These are phyloP conservation scores for Chlorella sp. DNA, from an alignment of 139 green algal genomes.

Conservation along the genomic window DNA sequence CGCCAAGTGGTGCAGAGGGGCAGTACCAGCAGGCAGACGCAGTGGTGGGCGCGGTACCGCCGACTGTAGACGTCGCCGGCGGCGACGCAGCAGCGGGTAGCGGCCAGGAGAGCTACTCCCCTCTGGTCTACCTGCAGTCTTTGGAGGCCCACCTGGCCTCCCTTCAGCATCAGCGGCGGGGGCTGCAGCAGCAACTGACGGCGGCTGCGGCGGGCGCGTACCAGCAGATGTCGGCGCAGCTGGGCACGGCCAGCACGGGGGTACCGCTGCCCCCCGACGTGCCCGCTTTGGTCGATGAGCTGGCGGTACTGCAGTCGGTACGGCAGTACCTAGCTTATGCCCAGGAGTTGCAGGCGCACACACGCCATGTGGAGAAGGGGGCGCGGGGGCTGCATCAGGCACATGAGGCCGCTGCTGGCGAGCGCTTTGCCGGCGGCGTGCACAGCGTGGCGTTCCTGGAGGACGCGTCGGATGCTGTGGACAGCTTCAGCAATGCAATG, in stretches of 20 bases:
- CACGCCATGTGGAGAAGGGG: constrained; percentile 39
- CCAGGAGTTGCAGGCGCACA: constrained; percentile 47
- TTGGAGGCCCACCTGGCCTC: constrained; percentile 11
- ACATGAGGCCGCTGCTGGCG: constrained; percentile 12
- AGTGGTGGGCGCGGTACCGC: not conserved
- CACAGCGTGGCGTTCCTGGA: not conserved
- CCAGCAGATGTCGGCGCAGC: not conserved
- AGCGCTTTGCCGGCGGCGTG: not conserved
- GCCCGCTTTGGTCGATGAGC: constrained; percentile 51
- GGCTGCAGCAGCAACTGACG: constrained; percentile 19
- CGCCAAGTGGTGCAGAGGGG: not conserved
- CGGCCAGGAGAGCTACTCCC: not conserved
- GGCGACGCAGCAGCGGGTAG: not conserved
- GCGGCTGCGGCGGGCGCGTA: constrained; percentile 31
- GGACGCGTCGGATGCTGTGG: not conserved
- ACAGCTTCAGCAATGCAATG: constrained; percentile 38
- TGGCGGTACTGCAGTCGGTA: constrained; percentile 49
- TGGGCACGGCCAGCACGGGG: not conserved
- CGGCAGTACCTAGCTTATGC: constrained; percentile 31
- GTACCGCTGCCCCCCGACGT: constrained; percentile 42
- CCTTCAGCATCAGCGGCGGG: constrained; percentile 26
- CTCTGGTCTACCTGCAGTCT: constrained; percentile 10
- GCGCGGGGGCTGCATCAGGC: constrained; percentile 17
- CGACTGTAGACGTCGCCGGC: not conserved
- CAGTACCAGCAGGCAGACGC: not conserved